Base-by-base conservation (phyloP, 768 basidiomycete genomes). In the Pulveroboletus sp. region DNA sequence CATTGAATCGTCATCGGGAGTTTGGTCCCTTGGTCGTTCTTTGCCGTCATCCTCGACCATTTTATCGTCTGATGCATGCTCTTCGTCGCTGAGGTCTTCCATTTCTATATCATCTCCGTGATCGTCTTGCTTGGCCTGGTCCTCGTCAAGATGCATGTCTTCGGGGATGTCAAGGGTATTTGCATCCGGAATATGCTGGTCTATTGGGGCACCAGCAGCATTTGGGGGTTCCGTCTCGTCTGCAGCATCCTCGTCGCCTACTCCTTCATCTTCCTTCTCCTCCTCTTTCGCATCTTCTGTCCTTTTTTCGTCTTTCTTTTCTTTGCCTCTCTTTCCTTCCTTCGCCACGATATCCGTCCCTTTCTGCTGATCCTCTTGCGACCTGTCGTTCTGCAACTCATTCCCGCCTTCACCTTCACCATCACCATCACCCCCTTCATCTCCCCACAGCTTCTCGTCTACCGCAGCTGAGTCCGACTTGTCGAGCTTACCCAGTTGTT, bases 381-480 rank as follows among this genome's bases (percentile, higher is more conserved):
- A 81, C 56, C 75, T 78, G 53, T 89, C 83, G 53, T 87, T 70
- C 47, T 82, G 71, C 20, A 77, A 71, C 62, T 83, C 80, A 39
- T 81, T 68, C 17, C 74, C 66, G 17, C 76, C 69, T n/a, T 74
- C 66, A 19, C 76, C 69, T 13, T 75, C 62, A 42, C 45, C 40
- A n/a, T 81, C 75, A 23, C 79, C 74, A 5, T 80, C 75, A 12
- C 79, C 80, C 42, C 74, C 67, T 57, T 95, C 87, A 53, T 94
- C 90, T 17, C 89, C 93, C 95, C 97, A 98, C 56, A 99, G 73
- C 72, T 98, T 97, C 71, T 99, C 95, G 62, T 98, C 95, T 14
- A 97, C 80, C 0, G 85, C 84, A 21, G 81, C 76, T 9, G 90
- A 87, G 69, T 97, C 95, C 16, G 79, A 72, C 2, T 83, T 78